A percentile compares a stretch with the other conserved stretches of the same genome.
Evolutionary conservation across 306 rosid species (phyloP).

Genomic region (Cicer yamashitae): DNA sequence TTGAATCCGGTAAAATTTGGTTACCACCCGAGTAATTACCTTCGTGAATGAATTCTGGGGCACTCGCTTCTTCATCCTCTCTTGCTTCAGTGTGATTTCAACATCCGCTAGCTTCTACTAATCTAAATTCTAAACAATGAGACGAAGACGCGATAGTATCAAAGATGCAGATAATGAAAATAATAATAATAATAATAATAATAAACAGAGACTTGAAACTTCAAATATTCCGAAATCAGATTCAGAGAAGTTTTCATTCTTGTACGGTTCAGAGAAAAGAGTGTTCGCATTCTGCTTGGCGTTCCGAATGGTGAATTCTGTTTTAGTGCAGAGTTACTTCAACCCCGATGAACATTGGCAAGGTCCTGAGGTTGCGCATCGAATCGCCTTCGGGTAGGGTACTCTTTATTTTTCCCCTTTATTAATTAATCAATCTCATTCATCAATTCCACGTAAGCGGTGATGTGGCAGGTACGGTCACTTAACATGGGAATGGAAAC

Average conservation of each 20-base stretch:
- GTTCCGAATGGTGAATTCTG: constrained; percentile 76
- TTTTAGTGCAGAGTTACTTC: constrained; percentile 81
- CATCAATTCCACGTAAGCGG: constrained; percentile 21
- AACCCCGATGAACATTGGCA: constrained; percentile 99
- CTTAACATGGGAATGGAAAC: constrained; percentile 96
- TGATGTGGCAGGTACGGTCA: constrained; percentile 75
- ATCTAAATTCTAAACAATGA: constrained; percentile 46
- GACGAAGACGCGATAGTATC: constrained; percentile 50
- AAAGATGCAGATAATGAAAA: constrained; percentile 11
- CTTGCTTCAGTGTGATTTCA: background rate
- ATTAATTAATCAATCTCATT: background rate
- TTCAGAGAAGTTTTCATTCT: constrained; percentile 1
- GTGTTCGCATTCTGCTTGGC: constrained; percentile 62
- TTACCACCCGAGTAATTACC: too few relatives aligned
- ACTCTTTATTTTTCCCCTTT: background rate
- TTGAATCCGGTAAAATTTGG: too few relatives aligned
- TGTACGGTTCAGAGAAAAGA: constrained; percentile 45
- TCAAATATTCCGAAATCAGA: constrained; percentile 41
- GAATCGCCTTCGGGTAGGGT: constrained; percentile 72
- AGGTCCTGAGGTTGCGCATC: constrained; percentile 92
- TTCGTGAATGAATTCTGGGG: too few relatives aligned
- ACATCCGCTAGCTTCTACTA: background rate
- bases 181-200: too few relatives aligned
- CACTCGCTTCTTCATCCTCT: too few relatives aligned
- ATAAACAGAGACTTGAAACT: background rate